Evolutionary conservation across 805 yeast genomes (phyloP).

Genomic region (Pichia cabralensis): DNA sequence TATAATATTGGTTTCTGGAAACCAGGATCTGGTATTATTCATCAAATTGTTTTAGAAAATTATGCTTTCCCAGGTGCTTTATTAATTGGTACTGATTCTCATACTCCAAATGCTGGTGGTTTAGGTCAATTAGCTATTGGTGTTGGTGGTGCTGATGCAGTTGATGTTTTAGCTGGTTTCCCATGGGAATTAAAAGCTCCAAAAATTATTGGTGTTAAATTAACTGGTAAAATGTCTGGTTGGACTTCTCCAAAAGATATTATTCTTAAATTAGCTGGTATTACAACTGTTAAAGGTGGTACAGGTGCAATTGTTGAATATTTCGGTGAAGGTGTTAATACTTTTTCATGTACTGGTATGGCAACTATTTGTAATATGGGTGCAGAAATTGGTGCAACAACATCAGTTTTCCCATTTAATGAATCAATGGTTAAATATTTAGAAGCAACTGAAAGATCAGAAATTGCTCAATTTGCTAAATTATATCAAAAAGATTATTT

Average conservation of each 20-base stretch:
- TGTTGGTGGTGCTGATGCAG: slow-evolving; percentile 99
- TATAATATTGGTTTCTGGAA: slow-evolving; percentile 99
- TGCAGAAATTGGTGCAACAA: slow-evolving; percentile 98
- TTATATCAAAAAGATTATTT: slow-evolving; percentile 39
- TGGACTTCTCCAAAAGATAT: slow-evolving; percentile 98
- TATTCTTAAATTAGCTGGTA: slow-evolving; percentile 85
- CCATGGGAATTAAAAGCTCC: slow-evolving; percentile 99
- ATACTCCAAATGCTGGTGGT: slow-evolving; percentile 99
- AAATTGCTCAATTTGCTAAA: slow-evolving; percentile 70
- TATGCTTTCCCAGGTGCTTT: slow-evolving; percentile 93
- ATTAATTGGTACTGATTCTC: slow-evolving; percentile 98
- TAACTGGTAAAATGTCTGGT: slow-evolving; percentile 80
- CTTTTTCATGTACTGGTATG: slow-evolving; percentile 96
- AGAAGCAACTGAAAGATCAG: slow-evolving; percentile 72
- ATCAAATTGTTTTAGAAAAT: slow-evolving; percentile 94
- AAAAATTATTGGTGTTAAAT: slow-evolving; percentile 83
- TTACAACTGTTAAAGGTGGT: slow-evolving; percentile 94
- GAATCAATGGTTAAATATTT: slow-evolving; percentile 45
- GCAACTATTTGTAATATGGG: slow-evolving; percentile 99
- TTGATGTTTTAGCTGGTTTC: slow-evolving; percentile 90
- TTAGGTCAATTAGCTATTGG: slow-evolving; percentile 98
- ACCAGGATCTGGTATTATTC: slow-evolving; percentile 98
- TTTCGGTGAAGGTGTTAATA: slow-evolving; percentile 88
- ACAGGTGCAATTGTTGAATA: slow-evolving; percentile 95
- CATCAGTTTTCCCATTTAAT: slow-evolving; percentile 92